Evolutionary conservation across 305 asterid genomes (phyloP).

Genomic region (Solanum hybrid): DNA sequence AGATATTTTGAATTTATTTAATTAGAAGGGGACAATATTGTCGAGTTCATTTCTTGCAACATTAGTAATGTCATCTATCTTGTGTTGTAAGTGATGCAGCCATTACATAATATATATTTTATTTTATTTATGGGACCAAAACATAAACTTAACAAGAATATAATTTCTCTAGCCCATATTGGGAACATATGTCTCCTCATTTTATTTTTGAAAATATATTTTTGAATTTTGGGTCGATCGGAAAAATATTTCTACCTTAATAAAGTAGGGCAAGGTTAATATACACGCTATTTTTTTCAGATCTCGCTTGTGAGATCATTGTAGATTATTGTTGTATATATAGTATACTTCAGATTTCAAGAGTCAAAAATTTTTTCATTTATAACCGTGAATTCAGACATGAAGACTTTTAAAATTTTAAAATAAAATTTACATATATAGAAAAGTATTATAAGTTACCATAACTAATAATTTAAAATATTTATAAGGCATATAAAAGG

Average conservation of each 20-base stretch:
- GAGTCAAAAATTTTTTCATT: neutral
- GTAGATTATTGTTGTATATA: neutral
- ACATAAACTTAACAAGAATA: neutral
- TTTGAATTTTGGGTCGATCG: neutral
- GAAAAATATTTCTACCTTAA: neutral
- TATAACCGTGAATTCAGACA: neutral
- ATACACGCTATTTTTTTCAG: rapidly evolving
- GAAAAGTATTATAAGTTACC: neutral
- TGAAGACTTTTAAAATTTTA: neutral
- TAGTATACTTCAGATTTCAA: neutral
- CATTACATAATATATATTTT: conserved; percentile 11
- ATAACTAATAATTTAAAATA: neutral
- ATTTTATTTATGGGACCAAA: conserved; percentile 13
- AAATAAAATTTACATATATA: neutral
- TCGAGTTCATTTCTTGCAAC: conserved; percentile 17
- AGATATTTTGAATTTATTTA: neutral
- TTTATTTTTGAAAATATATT: neutral
- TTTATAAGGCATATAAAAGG: neutral
- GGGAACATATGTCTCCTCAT: conserved; percentile 16
- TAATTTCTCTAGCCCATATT: neutral
- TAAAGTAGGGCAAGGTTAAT: rapidly evolving
- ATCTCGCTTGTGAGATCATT: neutral
- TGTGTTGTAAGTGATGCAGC: conserved; percentile 26
- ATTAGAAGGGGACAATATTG: conserved; percentile 22
- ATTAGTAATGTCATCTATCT: conserved; percentile 13